Evolutionary conservation across 305 asterid genomes (phyloP), one percentile per base, ranked within the genome.

Genomic region (Ilex paraguariensis): DNA sequence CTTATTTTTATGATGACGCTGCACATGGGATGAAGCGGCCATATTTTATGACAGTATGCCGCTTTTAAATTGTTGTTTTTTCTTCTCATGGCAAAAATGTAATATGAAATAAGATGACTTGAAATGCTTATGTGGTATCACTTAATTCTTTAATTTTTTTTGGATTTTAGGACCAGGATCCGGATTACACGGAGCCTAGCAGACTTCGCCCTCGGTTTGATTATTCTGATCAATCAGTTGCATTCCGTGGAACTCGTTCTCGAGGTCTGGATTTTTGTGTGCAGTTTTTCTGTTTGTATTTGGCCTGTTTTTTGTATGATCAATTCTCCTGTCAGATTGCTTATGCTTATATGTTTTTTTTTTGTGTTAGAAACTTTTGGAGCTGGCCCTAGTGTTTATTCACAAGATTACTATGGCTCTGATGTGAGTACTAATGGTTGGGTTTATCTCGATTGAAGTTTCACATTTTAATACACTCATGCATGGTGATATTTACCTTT

Each of bases 21-120:
- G 64, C 65, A 49, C 84, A 61, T 66, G 80, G 87, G 63, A 66
- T 68, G 48, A 79, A 82, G 70, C 70, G 85, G 55, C 77, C 87
- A 28, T 73, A 71, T 70, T 68, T 64, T 70, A 75, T 69, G 84
- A 73, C 63, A 57, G 85, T 77, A 73, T 69, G 85, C 56, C 51
- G 60, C 54, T 48, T 36, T 36, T 36, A 4, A 36, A 4, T 36
- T 36, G 42, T 0, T 36, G 42, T 36, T 5, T 36, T 36, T 36
- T 36, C 7, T 5, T 36, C 9, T 36, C 9, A 4, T 36, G 6
- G 42, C 7, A 8, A 8, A 8, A 36, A 36, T 5, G 6, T 36
- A 36, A 36, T 36, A 36, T 36, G 42, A 36, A 5, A 8, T 8
- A 8, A 4, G 42, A 36, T 36, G 6, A 5, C 5, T 5, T 36